These are phyloP conservation scores for Backusella australiensis DNA, from an alignment of 192 early-diverging fungal species.

Conservation along the genomic window DNA sequence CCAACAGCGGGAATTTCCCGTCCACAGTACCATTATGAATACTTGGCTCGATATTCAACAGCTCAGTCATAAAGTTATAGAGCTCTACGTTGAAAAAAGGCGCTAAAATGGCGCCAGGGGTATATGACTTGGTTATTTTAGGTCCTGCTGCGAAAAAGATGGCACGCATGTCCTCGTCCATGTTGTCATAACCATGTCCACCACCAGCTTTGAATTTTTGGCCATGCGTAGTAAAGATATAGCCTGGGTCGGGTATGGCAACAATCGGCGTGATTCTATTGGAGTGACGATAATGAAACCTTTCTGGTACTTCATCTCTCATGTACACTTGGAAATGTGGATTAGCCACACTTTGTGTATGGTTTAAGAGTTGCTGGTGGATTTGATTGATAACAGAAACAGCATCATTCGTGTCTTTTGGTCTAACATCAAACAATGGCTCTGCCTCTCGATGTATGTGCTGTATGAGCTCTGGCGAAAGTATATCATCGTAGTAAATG, in stretches of 20 bases:
- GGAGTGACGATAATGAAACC: conserved; percentile 68
- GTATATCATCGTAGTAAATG: conserved; percentile 72
- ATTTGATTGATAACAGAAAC: conserved; percentile 43
- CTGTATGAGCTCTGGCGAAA: conserved; percentile 32
- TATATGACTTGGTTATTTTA: background rate
- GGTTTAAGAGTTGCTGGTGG: conserved; percentile 45
- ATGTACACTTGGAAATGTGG: conserved; percentile 62
- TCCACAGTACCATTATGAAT: conserved; percentile 72
- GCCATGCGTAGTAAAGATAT: conserved; percentile 43
- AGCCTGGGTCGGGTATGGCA: conserved; percentile 63
- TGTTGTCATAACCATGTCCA: conserved; percentile 83
- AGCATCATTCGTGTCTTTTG: conserved; percentile 30
- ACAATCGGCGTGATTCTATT: conserved; percentile 73
- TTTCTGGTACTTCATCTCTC: conserved; percentile 64
- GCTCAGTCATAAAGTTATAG: conserved; percentile 59
- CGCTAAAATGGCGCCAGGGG: conserved; percentile 26
- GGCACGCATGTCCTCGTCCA: conserved; percentile 75
- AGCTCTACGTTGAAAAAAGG: conserved; percentile 72
- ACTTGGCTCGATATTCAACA: conserved; percentile 54
- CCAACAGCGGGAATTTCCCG: background rate
- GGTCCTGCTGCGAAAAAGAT: conserved; percentile 84
- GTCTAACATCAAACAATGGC: conserved; percentile 64
- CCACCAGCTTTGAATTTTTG: conserved; percentile 42
- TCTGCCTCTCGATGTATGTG: conserved; percentile 52
- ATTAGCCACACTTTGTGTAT: conserved; percentile 28